Evolutionary conservation across 2,329 filamentous ascomycete species (phyloP).

Genomic region (Verticillium zaregamsianum): DNA sequence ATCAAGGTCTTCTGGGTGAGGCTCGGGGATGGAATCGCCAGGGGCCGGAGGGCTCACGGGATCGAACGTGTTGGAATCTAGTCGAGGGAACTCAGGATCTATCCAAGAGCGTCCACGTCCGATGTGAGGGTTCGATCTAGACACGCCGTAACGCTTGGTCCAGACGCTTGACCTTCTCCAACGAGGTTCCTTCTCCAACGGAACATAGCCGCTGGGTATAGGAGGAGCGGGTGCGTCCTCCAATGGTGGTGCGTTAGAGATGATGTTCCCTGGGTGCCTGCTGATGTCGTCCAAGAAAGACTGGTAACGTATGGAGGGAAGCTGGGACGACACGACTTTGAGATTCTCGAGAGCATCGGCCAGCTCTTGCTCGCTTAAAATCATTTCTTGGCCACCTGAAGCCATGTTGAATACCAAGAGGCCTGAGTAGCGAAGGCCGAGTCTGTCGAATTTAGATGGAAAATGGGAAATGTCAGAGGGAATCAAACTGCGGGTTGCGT

Average conservation of each 20-base stretch:
- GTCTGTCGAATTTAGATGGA: too few species aligned
- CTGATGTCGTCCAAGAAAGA: not conserved
- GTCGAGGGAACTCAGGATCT: not conserved
- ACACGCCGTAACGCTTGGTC: not conserved
- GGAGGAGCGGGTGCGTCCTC: not conserved
- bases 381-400: too few species aligned
- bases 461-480: too few species aligned
- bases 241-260: not conserved
- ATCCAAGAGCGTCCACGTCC: constrained; percentile 6
- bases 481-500: too few species aligned
- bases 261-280: not conserved
- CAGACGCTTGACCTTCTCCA: not conserved
- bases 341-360: too few species aligned
- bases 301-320: too few species aligned
- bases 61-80: not conserved
- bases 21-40: not conserved
- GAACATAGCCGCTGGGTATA: not conserved
- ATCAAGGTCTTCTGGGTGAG: constrained; percentile 5
- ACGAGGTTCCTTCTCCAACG: not conserved
- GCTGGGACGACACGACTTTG: too few species aligned
- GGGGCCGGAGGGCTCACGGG: not conserved
- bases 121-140: not conserved
- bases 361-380: too few species aligned
- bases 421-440: too few species aligned
- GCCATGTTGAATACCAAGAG: too few species aligned